phyloP scores from a whole-genome alignment of 208 protist genomes.

The Acanthamoeba culbertsoni region DNA sequence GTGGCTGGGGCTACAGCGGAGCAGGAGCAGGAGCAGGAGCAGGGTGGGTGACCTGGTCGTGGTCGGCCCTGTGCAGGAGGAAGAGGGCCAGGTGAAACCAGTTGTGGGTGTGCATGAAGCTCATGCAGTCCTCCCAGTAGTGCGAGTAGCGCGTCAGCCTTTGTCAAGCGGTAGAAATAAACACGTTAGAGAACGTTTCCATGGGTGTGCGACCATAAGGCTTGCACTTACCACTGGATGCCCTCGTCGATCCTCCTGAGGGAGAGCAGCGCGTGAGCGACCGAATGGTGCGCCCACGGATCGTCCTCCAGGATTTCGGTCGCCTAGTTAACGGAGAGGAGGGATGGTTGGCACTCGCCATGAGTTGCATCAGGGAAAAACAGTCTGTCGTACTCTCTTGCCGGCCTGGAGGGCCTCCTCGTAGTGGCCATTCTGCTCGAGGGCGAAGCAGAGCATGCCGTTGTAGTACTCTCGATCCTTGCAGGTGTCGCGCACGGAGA shows the following conservation, averaged over 20 bases:
- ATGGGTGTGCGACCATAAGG: not conserved
- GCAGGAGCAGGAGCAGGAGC: not conserved
- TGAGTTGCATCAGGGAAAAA: not conserved
- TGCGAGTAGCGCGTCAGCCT: not conserved
- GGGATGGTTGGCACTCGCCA: not conserved
- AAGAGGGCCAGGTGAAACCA: slow-evolving; percentile 39
- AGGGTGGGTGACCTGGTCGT: not conserved
- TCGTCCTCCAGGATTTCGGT: not conserved
- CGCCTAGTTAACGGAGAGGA: not conserved
- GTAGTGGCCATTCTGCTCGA: slow-evolving; percentile 25
- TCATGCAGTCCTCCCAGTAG: slow-evolving; percentile 43
- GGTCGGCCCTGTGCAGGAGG: not conserved
- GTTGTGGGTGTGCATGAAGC: slow-evolving; percentile 44
- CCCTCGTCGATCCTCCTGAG: not conserved
- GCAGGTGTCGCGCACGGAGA: not conserved
- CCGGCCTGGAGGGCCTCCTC: not conserved
- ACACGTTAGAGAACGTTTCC: no score
- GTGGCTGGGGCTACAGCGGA: no score
- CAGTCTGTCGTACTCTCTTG: not conserved
- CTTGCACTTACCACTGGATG: not conserved
- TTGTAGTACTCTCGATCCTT: not conserved
- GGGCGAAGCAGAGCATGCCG: slow-evolving; percentile 46
- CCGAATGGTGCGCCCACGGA: slow-evolving; percentile 9
- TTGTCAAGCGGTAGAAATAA: not conserved
- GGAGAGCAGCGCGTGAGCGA: not conserved